phyloP scores from a whole-genome alignment of 2,329 filamentous ascomycete species.

The Penicillium sp. region DNA sequence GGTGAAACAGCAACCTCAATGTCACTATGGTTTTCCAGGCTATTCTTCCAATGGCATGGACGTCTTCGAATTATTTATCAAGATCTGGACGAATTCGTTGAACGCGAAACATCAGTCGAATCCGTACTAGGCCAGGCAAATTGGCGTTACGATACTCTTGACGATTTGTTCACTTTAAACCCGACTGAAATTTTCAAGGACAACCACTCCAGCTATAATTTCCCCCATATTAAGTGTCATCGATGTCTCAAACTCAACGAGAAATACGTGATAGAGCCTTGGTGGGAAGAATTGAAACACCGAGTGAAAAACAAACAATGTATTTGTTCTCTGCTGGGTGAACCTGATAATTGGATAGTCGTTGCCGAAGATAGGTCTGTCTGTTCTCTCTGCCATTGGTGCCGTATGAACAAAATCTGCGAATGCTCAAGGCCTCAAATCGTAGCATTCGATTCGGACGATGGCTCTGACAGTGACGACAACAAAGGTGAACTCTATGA shows the following conservation, averaged over 20 bases:
- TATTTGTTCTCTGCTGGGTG: not conserved
- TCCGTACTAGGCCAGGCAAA: not conserved
- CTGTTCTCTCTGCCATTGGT: not conserved
- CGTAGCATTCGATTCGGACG: not conserved
- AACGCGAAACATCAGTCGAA: not conserved
- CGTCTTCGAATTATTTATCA: not conserved
- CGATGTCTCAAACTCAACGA: not conserved
- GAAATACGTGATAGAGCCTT: not conserved
- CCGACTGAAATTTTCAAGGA: not conserved
- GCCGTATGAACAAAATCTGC: not conserved
- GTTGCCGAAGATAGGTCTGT: not conserved
- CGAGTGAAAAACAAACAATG: not conserved
- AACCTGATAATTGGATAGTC: not conserved
- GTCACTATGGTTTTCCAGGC: not conserved
- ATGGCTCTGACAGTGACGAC: not conserved
- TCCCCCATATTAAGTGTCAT: not conserved
- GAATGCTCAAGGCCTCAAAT: not conserved
- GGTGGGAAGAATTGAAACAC: conserved; percentile 9
- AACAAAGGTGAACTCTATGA: not conserved
- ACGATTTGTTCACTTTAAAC: not conserved
- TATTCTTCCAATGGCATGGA: not conserved
- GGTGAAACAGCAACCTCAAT: conserved; percentile 1
- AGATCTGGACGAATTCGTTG: not conserved
- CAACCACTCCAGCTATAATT: not conserved
- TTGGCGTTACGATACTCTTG: not conserved